Evolutionary conservation across 2,329 filamentous ascomycete genomes (phyloP), one percentile per base, ranked within the genome.

Genomic region (Madurella mycetomatis): DNA sequence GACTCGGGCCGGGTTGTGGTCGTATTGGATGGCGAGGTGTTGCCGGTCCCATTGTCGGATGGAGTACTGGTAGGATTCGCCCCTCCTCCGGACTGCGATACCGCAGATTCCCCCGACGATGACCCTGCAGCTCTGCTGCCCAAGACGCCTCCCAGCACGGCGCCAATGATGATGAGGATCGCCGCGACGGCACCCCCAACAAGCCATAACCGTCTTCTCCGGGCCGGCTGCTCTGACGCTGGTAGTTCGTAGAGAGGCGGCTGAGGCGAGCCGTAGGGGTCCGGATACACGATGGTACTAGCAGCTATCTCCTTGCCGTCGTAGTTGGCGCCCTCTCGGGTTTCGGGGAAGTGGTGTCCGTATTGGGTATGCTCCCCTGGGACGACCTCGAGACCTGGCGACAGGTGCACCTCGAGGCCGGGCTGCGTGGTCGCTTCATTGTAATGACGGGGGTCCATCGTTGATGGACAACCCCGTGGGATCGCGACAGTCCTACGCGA

Each of bases 61-160:
- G 25, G 25, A 25, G 25, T 25, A 25, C 25, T 25, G 25, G 25
- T 25, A 25, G 25, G 18, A 18, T 13, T 41, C 31, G 13, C 15
- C 13, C n/a, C n/a, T n/a, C 18, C 39, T 31, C 19, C 40, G 25
- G 41, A 16, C 2, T 47, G 32, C 31, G 51, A 46, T 17, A 40
- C 16, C 1, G 3, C 25, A 25, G 45, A 19, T 7, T 39, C 17
- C 4, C 4, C 31, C 31, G 53, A 30, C 25, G 53, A 50, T 11
- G 39, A 34, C 16, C 5, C 47, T 5, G 42, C 39, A 2, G 51
- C 51, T 31, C 56, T 43, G 49, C 51, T 56, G 4, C 56, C 58
- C 8, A 58, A n/a, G 5, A 58, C 58, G 3, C 51, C 56, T 1
- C 58, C 58, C 12, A 60, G 7, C 1, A 55, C 53, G 13, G 54